Percentiles rank a stretch among this genome's conserved stretches.
Evolutionary conservation across 2,329 filamentous ascomycete genomes (phyloP).

Genomic region (Pleoardoris graminearum): DNA sequence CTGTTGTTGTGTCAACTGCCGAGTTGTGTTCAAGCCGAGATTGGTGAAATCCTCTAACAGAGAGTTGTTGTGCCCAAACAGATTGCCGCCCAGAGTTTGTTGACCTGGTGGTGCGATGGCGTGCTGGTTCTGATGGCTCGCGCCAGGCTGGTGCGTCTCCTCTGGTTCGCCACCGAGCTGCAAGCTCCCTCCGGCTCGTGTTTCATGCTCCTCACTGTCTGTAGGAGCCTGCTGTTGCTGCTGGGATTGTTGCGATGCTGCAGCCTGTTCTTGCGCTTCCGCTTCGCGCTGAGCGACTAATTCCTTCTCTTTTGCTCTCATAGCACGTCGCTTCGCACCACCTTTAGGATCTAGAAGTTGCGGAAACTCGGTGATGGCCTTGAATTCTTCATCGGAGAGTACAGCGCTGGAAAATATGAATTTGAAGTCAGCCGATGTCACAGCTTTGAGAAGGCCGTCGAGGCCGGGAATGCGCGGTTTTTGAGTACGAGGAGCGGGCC

Average conservation of each 20-base stretch:
- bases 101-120: constrained; percentile 79
- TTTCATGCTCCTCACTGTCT: constrained; percentile 73
- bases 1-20: constrained; percentile 79
- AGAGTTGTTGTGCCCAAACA: constrained; percentile 40
- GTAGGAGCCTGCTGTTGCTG: constrained; percentile 33
- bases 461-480: constrained; percentile 34
- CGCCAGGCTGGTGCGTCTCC: constrained; percentile 66
- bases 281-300: constrained; percentile 50
- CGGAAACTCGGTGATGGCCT: constrained; percentile 63
- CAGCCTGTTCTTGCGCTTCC: constrained; percentile 50
- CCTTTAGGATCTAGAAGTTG: constrained; percentile 82
- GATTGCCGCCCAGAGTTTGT: constrained; percentile 54
- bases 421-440: constrained; percentile 52
- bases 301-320: constrained; percentile 70
- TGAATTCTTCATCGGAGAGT: constrained; percentile 52
- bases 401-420: constrained; percentile 56
- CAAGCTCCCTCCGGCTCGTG: constrained; percentile 69
- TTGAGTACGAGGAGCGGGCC: constrained; percentile 15
- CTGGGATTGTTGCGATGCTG: constrained; percentile 49
- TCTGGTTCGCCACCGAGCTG: constrained; percentile 93
- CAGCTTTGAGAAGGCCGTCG: constrained; percentile 45
- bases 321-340: constrained; percentile 76
- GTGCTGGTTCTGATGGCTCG: constrained; percentile 63
- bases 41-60: constrained; percentile 45
- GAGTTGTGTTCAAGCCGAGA: constrained; percentile 62